phyloP scores from a whole-genome alignment of 2,329 filamentous ascomycete species.

The Phyllosticta citribraziliensis region DNA sequence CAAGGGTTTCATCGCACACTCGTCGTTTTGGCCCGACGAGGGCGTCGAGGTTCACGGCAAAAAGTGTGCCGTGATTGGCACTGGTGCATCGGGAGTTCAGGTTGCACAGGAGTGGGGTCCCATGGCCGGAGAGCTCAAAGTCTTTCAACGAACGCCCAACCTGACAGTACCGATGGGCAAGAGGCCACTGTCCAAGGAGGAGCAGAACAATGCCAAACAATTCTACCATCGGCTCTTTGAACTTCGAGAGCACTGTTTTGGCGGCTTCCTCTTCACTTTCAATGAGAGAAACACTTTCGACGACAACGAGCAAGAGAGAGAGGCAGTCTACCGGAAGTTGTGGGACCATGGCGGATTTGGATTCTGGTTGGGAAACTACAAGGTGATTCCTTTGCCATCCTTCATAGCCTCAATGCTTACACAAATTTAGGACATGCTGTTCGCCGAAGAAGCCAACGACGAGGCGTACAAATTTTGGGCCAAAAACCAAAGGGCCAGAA shows the following conservation, averaged over 20 bases:
- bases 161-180: slow-evolving; percentile 53
- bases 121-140: slow-evolving; percentile 29
- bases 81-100: slow-evolving; percentile 55
- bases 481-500: slow-evolving; percentile 33
- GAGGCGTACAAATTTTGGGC: slow-evolving; percentile 38
- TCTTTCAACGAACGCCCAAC: slow-evolving; percentile 61
- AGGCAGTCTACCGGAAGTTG: slow-evolving; percentile 33
- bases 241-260: slow-evolving; percentile 44
- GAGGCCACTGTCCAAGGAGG: slow-evolving; percentile 36
- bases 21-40: slow-evolving; percentile 50
- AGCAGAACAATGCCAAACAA: slow-evolving; percentile 38
- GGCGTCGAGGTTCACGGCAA: slow-evolving; percentile 46
- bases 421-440: slow-evolving; percentile 25
- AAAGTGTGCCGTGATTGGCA: slow-evolving; percentile 55
- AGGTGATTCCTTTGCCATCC: slow-evolving; percentile 25
- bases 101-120: slow-evolving; percentile 49
- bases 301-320: slow-evolving; percentile 32
- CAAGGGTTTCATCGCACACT: slow-evolving; percentile 48
- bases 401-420: too few species aligned
- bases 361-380: slow-evolving; percentile 35
- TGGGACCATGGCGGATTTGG: slow-evolving; percentile 32
- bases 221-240: slow-evolving; percentile 42
- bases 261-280: slow-evolving; percentile 50
- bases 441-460: slow-evolving; percentile 32
- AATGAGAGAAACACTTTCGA: slow-evolving; percentile 44